Evolutionary conservation across 108 stramenopile species (phyloP).

Genomic region (Pseudonitzschia multistriata): DNA sequence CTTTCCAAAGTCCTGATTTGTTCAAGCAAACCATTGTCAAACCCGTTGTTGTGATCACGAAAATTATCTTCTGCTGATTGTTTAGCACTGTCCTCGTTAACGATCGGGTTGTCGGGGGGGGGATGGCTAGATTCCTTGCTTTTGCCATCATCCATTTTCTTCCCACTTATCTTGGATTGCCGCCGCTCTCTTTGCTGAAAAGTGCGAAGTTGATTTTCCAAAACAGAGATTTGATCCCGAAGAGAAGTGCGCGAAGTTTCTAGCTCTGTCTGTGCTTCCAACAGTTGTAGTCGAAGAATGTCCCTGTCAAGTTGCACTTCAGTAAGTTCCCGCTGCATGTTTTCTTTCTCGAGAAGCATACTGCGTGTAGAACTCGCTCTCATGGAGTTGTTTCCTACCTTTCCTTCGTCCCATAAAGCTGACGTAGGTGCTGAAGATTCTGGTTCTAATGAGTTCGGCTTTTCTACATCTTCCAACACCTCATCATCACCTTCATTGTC

Average conservation of each 20-base stretch:
- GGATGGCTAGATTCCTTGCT: too few species aligned
- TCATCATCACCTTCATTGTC: not conserved
- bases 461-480: not conserved
- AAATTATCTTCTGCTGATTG: too few species aligned
- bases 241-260: constrained; percentile 5
- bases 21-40: too few species aligned
- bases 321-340: constrained; percentile 8
- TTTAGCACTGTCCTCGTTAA: constrained; percentile 9
- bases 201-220: constrained; percentile 11
- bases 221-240: constrained; percentile 1
- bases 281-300: not conserved
- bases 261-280: constrained; percentile 1
- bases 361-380: not conserved
- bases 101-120: not conserved
- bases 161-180: not conserved
- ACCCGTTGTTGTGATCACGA: too few species aligned
- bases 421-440: not conserved
- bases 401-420: not conserved
- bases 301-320: constrained; percentile 10
- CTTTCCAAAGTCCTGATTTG: not conserved
- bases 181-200: not conserved
- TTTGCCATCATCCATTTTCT: not conserved
- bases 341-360: not conserved
- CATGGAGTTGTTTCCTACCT: not conserved
- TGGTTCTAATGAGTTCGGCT: not conserved